Evolutionary conservation across 768 basidiomycete genomes (phyloP).

Genomic region (Trametes coccinea): DNA sequence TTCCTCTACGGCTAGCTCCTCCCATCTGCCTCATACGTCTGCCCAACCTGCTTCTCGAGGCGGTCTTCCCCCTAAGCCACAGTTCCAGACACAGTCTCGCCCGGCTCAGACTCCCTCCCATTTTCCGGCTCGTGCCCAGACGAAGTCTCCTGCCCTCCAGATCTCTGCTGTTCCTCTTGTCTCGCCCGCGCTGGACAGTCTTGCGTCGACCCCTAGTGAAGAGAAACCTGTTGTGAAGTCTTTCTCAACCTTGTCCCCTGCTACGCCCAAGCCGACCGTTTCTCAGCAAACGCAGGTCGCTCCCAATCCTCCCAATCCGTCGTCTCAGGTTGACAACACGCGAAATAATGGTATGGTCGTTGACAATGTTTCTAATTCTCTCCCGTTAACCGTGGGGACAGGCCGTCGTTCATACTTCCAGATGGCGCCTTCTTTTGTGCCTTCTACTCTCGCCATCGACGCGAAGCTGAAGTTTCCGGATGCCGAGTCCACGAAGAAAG

Average conservation of each 20-base stretch:
- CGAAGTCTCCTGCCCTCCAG: constrained; percentile 12
- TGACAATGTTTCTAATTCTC: background rate
- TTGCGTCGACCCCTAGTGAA: background rate
- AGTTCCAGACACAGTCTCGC: background rate
- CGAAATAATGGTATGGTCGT: background rate
- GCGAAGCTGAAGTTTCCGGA: constrained; percentile 14
- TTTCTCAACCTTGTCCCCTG: background rate
- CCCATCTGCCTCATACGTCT: constrained; percentile 1
- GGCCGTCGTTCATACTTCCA: constrained; percentile 8
- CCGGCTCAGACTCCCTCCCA: background rate
- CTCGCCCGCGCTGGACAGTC: constrained; percentile 1
- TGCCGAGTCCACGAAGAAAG: background rate
- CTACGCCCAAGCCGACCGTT: background rate
- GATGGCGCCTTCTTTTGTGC: constrained; percentile 17
- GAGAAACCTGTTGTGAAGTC: background rate
- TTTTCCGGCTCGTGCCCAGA: background rate
- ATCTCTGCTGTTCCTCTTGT: constrained; percentile 3
- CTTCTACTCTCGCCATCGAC: constrained; percentile 18
- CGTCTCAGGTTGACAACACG: background rate
- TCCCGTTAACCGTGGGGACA: background rate
- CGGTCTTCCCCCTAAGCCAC: constrained; percentile 9
- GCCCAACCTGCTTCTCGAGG: background rate
- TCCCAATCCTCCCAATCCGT: background rate
- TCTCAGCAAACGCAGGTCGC: background rate
- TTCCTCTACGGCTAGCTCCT: constrained; percentile 9